Percentiles rank a stretch among this genome's conserved stretches.
phyloP scores from a whole-genome alignment of 768 basidiomycete genomes.

The Termitomyces sp. region DNA sequence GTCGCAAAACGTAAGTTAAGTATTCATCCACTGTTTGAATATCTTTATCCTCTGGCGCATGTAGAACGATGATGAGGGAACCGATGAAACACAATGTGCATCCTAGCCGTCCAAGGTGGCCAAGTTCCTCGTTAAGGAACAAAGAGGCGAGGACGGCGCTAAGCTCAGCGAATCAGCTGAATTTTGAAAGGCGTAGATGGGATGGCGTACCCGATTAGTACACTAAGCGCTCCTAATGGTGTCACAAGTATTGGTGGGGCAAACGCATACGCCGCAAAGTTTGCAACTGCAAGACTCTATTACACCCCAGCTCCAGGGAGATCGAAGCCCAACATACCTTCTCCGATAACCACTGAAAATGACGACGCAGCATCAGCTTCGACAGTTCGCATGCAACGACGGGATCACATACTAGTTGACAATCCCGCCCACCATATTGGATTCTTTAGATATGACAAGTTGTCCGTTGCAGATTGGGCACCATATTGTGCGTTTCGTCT shows the following conservation, averaged over 20 bases:
- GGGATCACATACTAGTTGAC: slow-evolving; percentile 64
- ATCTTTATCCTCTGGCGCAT: slow-evolving; percentile 94
- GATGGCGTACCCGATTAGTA: slow-evolving; percentile 83
- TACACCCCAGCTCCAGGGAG: neutral
- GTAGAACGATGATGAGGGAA: slow-evolving; percentile 90
- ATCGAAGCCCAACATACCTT: slow-evolving; percentile 46
- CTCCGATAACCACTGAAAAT: slow-evolving; percentile 79
- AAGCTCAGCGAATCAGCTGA: slow-evolving; percentile 3
- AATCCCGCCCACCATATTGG: slow-evolving; percentile 98
- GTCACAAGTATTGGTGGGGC: slow-evolving; percentile 98
- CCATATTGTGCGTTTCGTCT: slow-evolving; percentile 40
- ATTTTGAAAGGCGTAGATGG: neutral
- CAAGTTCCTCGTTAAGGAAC: slow-evolving; percentile 88
- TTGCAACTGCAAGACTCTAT: slow-evolving; percentile 47
- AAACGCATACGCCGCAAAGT: slow-evolving; percentile 96
- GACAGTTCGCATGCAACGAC: slow-evolving; percentile 3
- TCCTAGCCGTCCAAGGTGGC: slow-evolving; percentile 85
- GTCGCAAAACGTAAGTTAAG: slow-evolving; percentile 85
- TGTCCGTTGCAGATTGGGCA: slow-evolving; percentile 66
- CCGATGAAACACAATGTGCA: slow-evolving; percentile 82
- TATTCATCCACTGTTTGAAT: slow-evolving; percentile 93
- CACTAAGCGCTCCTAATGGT: slow-evolving; percentile 93
- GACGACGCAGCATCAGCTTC: slow-evolving; percentile 2
- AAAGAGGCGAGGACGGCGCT: slow-evolving; percentile 94
- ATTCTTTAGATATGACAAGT: slow-evolving; percentile 80